These are phyloP conservation scores for Tulasnella sp. DNA, from an alignment of 768 basidiomycete genomes.

Conservation along the genomic window DNA sequence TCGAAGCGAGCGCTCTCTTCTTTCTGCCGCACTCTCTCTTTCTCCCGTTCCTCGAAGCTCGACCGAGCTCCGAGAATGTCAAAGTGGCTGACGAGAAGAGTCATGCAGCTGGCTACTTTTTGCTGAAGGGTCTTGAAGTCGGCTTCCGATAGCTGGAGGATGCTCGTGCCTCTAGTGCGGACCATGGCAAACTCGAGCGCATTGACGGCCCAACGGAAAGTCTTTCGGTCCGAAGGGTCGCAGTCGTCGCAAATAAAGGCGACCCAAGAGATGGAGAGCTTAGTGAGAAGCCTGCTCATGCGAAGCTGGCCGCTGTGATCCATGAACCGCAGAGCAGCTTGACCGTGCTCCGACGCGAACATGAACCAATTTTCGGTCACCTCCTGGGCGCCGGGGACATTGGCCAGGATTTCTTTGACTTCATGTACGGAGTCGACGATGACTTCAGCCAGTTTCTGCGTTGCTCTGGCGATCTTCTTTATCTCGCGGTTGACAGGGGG, in stretches of 20 bases:
- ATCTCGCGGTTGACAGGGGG: constrained; percentile 86
- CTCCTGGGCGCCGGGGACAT: constrained; percentile 69
- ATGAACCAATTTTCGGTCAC: constrained; percentile 89
- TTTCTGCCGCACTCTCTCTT: constrained; percentile 81
- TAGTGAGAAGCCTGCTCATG: constrained; percentile 80
- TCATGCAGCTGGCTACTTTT: constrained; percentile 95
- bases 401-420: constrained; percentile 64
- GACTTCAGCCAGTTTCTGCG: constrained; percentile 84
- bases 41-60: constrained; percentile 82
- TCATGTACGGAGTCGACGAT: constrained; percentile 90
- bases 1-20: constrained; percentile 53
- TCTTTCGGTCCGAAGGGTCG: constrained; percentile 90
- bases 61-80: constrained; percentile 95
- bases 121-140: constrained; percentile 88
- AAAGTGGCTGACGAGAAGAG: constrained; percentile 93
- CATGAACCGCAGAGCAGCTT: constrained; percentile 85
- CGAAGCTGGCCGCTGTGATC: constrained; percentile 64
- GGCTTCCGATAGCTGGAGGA: constrained; percentile 78
- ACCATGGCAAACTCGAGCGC: constrained; percentile 89
- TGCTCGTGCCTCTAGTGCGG: constrained; percentile 82
- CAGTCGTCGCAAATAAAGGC: constrained; percentile 98
- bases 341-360: constrained; percentile 95
- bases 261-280: constrained; percentile 94
- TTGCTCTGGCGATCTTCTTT: constrained; percentile 83
- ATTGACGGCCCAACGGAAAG: constrained; percentile 97